Percentiles rank a stretch among this genome's conserved stretches.
Conservation (phyloP, 2,329 filamentous ascomycete species). For the Colletotrichum sp. region DNA sequence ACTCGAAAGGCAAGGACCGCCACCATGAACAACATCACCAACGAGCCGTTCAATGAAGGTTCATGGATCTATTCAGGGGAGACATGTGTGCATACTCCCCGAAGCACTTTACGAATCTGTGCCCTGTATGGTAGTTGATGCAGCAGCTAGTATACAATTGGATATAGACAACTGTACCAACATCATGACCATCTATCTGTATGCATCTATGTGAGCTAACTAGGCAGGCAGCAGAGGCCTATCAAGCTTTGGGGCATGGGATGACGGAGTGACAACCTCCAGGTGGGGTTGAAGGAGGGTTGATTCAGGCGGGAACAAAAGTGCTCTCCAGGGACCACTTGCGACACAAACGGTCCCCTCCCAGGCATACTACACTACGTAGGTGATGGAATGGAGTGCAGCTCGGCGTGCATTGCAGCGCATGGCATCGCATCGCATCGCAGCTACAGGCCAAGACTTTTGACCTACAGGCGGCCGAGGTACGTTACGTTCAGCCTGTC, state of each 20-base stretch:
- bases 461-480: not conserved
- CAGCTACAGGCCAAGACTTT: not conserved
- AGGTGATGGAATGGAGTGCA: slow-evolving; percentile 12
- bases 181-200: not conserved
- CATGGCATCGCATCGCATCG: slow-evolving; percentile 1
- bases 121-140: not conserved
- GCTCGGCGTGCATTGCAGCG: slow-evolving; percentile 10
- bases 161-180: slow-evolving; percentile 1
- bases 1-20: not conserved
- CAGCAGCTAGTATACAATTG: slow-evolving; percentile 2
- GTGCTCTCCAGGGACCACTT: slow-evolving; percentile 9
- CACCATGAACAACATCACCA: not conserved
- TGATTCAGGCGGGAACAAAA: slow-evolving; percentile 4
- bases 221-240: not conserved
- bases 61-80: not conserved
- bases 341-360: slow-evolving; percentile 6
- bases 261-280: not conserved
- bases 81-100: not conserved
- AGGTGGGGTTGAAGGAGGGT: not conserved
- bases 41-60: not conserved
- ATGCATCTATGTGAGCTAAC: not conserved
- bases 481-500: not conserved
- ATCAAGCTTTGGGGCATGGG: not conserved
- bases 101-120: not conserved
- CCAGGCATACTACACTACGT: not conserved